Percentiles rank a stretch among this genome's conserved stretches.
Evolutionary conservation across 2,329 filamentous ascomycete genomes (phyloP).

Genomic region (Bipolaris sorokiniana): DNA sequence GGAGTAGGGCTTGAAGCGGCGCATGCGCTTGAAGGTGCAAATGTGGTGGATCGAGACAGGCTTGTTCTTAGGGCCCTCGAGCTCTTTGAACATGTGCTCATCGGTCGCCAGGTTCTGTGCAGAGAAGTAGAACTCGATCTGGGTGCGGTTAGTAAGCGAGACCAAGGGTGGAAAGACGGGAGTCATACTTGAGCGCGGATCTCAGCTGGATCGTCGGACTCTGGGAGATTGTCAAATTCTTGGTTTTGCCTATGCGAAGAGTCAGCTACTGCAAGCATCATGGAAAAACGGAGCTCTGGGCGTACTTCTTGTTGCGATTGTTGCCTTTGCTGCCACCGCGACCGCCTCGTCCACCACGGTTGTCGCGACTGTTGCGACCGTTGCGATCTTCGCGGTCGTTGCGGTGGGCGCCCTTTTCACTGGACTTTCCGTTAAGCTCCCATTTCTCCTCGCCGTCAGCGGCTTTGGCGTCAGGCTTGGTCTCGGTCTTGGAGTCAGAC

Average conservation of each 20-base stretch:
- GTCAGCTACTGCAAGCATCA: neutral
- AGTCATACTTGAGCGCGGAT: conserved; percentile 79
- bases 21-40: conserved; percentile 93
- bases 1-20: conserved; percentile 85
- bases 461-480: conserved; percentile 11
- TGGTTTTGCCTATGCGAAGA: conserved; percentile 30
- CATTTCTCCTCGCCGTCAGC: conserved; percentile 26
- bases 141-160: conserved; percentile 24
- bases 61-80: conserved; percentile 80
- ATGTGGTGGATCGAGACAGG: conserved; percentile 79
- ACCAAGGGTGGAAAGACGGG: neutral
- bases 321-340: conserved; percentile 23
- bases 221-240: conserved; percentile 60
- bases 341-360: conserved; percentile 21
- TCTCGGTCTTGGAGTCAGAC: conserved; percentile 20
- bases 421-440: conserved; percentile 25
- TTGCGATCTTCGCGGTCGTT: conserved; percentile 24
- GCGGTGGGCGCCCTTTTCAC: conserved; percentile 20
- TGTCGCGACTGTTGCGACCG: conserved; percentile 17
- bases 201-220: conserved; percentile 76
- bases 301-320: conserved; percentile 27
- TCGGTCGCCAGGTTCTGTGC: conserved; percentile 89
- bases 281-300: neutral
- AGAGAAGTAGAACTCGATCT: conserved; percentile 97
- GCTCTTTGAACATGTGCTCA: conserved; percentile 81